Base-by-base conservation (phyloP, 1,139 yeast genomes). In the Candida smagusa region DNA sequence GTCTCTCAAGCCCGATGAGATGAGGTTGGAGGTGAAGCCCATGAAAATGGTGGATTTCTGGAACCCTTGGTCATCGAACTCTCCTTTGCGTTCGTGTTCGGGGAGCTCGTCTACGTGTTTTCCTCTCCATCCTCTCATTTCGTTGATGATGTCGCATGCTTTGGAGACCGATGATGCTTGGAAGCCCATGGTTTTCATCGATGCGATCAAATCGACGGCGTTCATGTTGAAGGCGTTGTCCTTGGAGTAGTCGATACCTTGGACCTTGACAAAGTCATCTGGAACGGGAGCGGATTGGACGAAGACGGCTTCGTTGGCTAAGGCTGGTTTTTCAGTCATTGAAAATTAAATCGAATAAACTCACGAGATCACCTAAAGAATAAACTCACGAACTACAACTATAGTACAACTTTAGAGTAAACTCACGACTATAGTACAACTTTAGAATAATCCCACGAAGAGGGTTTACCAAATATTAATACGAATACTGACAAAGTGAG, bases 131-230 rank as follows among this genome's bases (percentile, higher is more conserved):
- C 66, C 44, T 61, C 96, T 78, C 99, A 92, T 94, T 37, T 85
- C 80, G 54, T 90, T 79, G 44, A 92, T 88, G 48, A 92, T 86
- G 22, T 87, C 95, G 59, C 97, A 89, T 2, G 97, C 97, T 50
- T 80, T 72, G 22, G 89, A 82, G 31, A 92, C 74, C 2, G 94
- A 76, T 12, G 90, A 77, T 5, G 96, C 98, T 65, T 92, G 99
- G 72, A 92, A 94, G n/a, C 99, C 99, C 97, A 92, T 92, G 33
- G 80, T 81, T 51, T 71, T 78, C 98, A 94, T 92, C 29, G 94
- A 78, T 27, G 69, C 71, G 47, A 92, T 76, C 48, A 92, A 69
- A 53, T 87, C 94, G 12, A 73, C 71, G 22, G 97, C 97, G 35
- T 72, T 69, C 77, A 86, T 80, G 60, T 88, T 79, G 46, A 65